Percentiles rank a stretch among this genome's conserved stretches.
Conservation (phyloP, 176 grass and related monocot genomes). For the Puya raimondii region DNA sequence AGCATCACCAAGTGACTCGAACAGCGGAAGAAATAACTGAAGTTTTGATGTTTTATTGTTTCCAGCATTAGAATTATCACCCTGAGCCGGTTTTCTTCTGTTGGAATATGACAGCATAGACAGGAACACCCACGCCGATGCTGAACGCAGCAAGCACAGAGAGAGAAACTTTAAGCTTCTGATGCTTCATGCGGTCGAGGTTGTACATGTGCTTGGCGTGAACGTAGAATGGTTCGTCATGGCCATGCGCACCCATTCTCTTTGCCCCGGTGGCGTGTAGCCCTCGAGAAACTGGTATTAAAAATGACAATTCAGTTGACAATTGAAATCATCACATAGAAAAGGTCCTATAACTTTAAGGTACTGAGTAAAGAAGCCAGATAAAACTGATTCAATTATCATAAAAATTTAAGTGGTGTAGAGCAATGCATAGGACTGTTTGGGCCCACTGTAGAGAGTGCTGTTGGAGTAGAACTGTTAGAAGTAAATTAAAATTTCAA, state of each 20-base stretch:
- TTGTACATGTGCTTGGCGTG: constrained; percentile 99
- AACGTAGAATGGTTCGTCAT: constrained; percentile 57
- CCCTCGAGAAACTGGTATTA: constrained; percentile 41
- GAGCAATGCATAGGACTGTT: too few species aligned
- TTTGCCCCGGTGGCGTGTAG: constrained; percentile 71
- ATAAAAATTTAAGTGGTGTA: too few species aligned
- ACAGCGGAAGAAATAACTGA: neutral
- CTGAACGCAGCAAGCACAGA: constrained; percentile 36
- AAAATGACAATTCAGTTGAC: neutral
- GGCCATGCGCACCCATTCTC: constrained; percentile 63
- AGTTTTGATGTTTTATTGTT: neutral
- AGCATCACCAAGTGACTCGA: constrained; percentile 22
- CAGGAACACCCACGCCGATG: constrained; percentile 52
- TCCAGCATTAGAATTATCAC: constrained; percentile 25
- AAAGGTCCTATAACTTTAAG: neutral
- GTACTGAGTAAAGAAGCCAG: neutral
- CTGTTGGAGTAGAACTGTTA: too few species aligned
- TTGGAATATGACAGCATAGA: constrained; percentile 66
- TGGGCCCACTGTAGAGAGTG: too few species aligned
- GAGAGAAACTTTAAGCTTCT: constrained; percentile 39
- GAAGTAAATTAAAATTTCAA: too few species aligned
- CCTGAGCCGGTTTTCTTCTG: constrained; percentile 68
- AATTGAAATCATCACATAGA: neutral
- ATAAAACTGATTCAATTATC: too few species aligned
- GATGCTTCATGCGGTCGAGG: constrained; percentile 81